Percentiles rank a stretch among this genome's conserved stretches.
Conservation (phyloP, 208 protist species). For the Trichomonas tenax region DNA sequence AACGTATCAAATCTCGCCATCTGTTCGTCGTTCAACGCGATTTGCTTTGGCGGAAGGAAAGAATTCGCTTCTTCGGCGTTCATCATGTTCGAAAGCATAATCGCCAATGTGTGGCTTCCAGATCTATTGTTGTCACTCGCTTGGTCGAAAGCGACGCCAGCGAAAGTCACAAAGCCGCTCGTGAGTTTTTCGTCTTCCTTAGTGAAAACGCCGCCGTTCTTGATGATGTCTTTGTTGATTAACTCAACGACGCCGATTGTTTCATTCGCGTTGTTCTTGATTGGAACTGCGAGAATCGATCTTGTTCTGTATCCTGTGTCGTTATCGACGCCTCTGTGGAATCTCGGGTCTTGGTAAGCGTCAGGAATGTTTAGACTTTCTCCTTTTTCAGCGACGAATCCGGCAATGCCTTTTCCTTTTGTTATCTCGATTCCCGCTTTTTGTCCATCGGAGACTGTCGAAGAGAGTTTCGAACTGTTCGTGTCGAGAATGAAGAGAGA, state of each 20-base stretch:
- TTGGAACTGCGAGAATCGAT: neutral
- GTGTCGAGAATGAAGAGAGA: neutral
- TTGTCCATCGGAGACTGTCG: neutral
- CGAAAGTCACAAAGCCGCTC: neutral
- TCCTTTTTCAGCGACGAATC: neutral
- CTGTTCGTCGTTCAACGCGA: neutral
- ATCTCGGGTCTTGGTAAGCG: conserved; percentile 14
- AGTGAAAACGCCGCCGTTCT: neutral
- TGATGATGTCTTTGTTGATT: conserved; percentile 6
- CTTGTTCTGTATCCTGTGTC: conserved; percentile 4
- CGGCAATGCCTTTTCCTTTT: conserved; percentile 22
- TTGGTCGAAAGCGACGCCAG: neutral
- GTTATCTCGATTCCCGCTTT: neutral
- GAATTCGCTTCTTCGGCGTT: neutral
- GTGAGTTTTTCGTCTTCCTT: conserved; percentile 14
- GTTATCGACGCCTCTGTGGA: conserved; percentile 12
- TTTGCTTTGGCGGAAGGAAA: neutral
- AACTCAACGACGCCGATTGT: neutral
- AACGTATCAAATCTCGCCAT: neutral
- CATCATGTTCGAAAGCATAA: neutral
- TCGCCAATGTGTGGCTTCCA: neutral
- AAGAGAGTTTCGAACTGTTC: neutral
- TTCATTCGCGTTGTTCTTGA: neutral
- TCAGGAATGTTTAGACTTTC: conserved; percentile 10
- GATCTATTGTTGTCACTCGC: neutral